phyloP scores from a whole-genome alignment of 306 rosid genomes.

The Medicago lupulina region DNA sequence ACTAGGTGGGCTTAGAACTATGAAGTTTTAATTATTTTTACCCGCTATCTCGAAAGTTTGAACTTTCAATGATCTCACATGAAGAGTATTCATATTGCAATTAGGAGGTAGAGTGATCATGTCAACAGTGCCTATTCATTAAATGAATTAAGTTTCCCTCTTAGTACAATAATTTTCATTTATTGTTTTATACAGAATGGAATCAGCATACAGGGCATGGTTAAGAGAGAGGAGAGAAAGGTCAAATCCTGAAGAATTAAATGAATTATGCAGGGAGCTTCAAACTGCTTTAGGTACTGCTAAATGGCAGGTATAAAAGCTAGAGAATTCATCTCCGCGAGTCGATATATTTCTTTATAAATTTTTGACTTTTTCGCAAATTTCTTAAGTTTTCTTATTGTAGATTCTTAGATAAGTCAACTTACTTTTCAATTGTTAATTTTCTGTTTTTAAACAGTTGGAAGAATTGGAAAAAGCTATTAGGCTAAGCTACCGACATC shows the following conservation, averaged over 20 bases:
- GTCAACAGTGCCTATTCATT: not conserved
- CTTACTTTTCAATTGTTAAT: constrained; percentile 1
- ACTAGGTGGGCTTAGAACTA: constrained; percentile 1
- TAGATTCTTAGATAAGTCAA: constrained; percentile 32
- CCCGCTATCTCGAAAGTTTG: not conserved
- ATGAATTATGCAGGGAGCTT: constrained; percentile 79
- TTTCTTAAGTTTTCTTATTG: constrained; percentile 14
- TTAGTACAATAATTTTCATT: constrained; percentile 15
- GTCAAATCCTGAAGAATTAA: constrained; percentile 50
- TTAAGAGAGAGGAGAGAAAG: constrained; percentile 71
- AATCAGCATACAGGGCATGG: constrained; percentile 87
- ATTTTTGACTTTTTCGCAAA: constrained; percentile 13
- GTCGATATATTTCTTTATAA: not conserved
- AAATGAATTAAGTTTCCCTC: constrained; percentile 20
- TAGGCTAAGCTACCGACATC: constrained; percentile 71
- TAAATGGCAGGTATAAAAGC: constrained; percentile 86
- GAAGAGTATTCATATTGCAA: constrained; percentile 17
- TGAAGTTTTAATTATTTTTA: not conserved
- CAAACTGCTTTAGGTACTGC: constrained; percentile 98
- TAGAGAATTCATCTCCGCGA: too few species aligned
- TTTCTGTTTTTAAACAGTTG: constrained; percentile 61
- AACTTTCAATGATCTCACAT: constrained; percentile 11
- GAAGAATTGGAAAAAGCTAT: constrained; percentile 95
- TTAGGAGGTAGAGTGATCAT: constrained; percentile 16
- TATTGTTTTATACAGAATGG: constrained; percentile 66